phyloP scores from a whole-genome alignment of 352 stramenopile species.

The Hyphochytrium catenoides region DNA sequence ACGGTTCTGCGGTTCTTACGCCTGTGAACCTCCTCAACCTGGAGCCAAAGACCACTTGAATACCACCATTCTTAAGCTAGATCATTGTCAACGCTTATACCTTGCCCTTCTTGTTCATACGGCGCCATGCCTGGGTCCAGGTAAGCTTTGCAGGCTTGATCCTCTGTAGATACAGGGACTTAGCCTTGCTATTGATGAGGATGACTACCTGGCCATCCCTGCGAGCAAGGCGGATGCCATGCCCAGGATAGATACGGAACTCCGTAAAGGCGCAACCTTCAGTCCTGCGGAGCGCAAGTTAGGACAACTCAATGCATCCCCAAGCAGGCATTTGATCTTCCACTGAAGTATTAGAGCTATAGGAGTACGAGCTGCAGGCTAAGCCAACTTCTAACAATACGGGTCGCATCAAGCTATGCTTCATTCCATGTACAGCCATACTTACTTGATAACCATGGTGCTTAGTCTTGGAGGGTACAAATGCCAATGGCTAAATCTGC shows the following conservation, averaged over 20 bases:
- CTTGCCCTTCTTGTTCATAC: constrained; percentile 98
- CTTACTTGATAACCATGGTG: no score
- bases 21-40: constrained; percentile 49
- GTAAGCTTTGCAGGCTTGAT: constrained; percentile 99
- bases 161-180: constrained; percentile 91
- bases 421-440: no score
- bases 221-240: constrained; percentile 95
- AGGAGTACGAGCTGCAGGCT: no score
- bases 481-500: no score
- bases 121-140: constrained; percentile 91
- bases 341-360: no score
- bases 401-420: no score
- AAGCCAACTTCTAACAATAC: no score
- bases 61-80: background rate
- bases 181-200: constrained; percentile 90
- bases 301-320: no score
- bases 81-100: constrained; percentile 25
- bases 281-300: no score
- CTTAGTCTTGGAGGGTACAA: no score
- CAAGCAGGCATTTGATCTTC: no score
- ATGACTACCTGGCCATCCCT: constrained; percentile 85
- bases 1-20: constrained; percentile 72
- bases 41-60: constrained; percentile 5
- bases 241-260: constrained; percentile 89
- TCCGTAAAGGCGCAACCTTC: constrained; percentile 71